phyloP scores from a whole-genome alignment of 2,329 filamentous ascomycete species.

The Podosphaera xanthii region DNA sequence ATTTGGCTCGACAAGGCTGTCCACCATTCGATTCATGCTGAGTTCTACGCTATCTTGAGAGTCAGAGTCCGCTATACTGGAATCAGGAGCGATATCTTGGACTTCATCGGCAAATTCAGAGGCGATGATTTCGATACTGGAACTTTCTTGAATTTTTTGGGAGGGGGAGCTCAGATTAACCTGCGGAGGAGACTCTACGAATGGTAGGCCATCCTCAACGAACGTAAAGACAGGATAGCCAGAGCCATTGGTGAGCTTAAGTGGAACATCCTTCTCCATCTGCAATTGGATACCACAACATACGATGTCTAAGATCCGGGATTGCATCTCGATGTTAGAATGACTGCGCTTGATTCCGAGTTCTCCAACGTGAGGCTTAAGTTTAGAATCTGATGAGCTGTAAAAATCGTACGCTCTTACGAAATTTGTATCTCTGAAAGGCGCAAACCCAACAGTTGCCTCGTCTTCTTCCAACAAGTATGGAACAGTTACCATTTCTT shows the following conservation, averaged over 20 bases:
- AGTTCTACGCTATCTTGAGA: conserved; percentile 18
- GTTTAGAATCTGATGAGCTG: conserved; percentile 15
- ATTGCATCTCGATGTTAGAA: conserved; percentile 41
- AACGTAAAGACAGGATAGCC: conserved; percentile 24
- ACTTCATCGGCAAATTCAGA: neutral
- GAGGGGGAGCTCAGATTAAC: neutral
- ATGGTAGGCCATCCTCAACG: conserved; percentile 26
- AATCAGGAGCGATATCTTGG: conserved; percentile 1
- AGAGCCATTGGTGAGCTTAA: conserved; percentile 19
- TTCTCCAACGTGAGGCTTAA: conserved; percentile 27
- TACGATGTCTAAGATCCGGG: conserved; percentile 38
- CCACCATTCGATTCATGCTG: conserved; percentile 34
- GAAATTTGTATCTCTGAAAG: conserved; percentile 26
- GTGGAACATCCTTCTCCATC: conserved; percentile 20
- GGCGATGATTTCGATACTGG: neutral
- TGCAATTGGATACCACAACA: conserved; percentile 35
- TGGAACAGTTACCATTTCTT: conserved; percentile 28
- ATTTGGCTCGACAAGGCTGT: conserved; percentile 23
- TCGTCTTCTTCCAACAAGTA: conserved; percentile 49
- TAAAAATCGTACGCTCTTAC: conserved; percentile 29
- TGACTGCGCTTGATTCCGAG: conserved; percentile 26
- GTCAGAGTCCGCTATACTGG: conserved; percentile 7
- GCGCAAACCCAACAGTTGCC: conserved; percentile 40
- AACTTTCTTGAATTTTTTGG: neutral
- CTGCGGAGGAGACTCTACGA: neutral